A percentile compares a stretch with the other conserved stretches of the same genome.
These are phyloP conservation scores for Aspergillus pseudoterreus DNA, from an alignment of 2,329 filamentous ascomycete genomes.

Conservation along the genomic window DNA sequence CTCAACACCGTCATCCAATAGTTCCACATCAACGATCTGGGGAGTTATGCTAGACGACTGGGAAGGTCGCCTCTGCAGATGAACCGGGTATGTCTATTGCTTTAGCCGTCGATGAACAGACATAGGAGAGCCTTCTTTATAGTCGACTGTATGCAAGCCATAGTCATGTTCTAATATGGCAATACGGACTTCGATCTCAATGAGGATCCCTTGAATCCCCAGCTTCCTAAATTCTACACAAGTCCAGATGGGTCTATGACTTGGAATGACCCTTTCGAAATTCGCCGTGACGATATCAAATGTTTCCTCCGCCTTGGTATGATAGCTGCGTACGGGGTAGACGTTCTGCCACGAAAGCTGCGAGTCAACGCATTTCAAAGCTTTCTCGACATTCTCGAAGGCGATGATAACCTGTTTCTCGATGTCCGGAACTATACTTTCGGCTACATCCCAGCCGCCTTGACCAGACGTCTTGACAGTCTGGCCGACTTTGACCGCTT, in stretches of 20 bases:
- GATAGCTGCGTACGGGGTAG: conserved; percentile 18
- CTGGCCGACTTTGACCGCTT: conserved; percentile 19
- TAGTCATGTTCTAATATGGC: neutral
- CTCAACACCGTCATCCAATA: too few species aligned
- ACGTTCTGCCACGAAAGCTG: conserved; percentile 16
- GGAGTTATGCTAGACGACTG: too few species aligned
- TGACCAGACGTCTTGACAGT: conserved; percentile 22
- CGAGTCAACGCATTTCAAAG: conserved; percentile 11
- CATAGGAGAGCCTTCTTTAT: too few species aligned
- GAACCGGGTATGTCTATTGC: too few species aligned
- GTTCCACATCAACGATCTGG: too few species aligned
- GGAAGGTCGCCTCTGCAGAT: too few species aligned
- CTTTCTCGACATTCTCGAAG: conserved; percentile 18
- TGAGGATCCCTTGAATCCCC: conserved; percentile 13
- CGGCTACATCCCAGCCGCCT: conserved; percentile 19
- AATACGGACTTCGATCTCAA: conserved; percentile 18
- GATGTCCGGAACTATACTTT: conserved; percentile 8
- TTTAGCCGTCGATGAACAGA: too few species aligned
- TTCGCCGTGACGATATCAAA: conserved; percentile 15
- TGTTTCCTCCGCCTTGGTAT: conserved; percentile 12
- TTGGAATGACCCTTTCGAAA: conserved; percentile 15
- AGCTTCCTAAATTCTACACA: conserved; percentile 13
- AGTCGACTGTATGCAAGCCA: too few species aligned
- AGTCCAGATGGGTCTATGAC: conserved; percentile 19
- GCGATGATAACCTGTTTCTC: conserved; percentile 13